Base-by-base conservation (phyloP, 1,284 basidiomycete species). In the Coriolopsis trogii region DNA sequence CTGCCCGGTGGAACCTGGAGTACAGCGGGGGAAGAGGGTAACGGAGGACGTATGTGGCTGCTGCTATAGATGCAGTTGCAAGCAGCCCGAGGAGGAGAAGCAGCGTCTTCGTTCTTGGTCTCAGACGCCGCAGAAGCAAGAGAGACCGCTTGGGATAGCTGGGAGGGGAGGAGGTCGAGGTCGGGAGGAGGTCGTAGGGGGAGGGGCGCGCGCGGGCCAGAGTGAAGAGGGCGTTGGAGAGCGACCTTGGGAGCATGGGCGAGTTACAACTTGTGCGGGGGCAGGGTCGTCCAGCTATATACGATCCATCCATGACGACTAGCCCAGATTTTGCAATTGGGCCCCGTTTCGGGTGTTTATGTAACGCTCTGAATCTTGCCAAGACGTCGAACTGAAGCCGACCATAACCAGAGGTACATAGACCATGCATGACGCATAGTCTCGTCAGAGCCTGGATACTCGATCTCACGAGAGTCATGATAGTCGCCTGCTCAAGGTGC, bases 21-120 rank as follows among this genome's bases (percentile, higher is more conserved):
- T 77, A 82, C 10, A 78, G 60, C 0, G 80, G 80, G 0, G 80
- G 81, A 6, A 60, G 54, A 10, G 55, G 49, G 29, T 59, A 53
- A 29, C 46, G 37, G 40, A 58, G 28, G 13, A 56, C 37, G 15
- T 53, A 49, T 25, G 52, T 26, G n/a, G 37, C 29, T 2, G 29
- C 45, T 6, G 39, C 44, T 2, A 50, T 15, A 3, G 31, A 45
- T 4, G 20, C 41, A 6, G 25, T 20, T 4, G 23, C 40, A 18
- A 56, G 43, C 15, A 54, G 12, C 6, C 39, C 49, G 3, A 54
- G 26, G 21, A 44, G 25, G 16, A 58, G 24, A 13, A 58, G 29
- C 13, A 25, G 21, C 8, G 46, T 39, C 16, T 46, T 31, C 49
- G 56, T 8, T 49, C 42, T 5, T 52, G 52, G 16, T 37, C 36